Base-by-base conservation (phyloP, 495 filamentous ascomycete genomes). In the Chaetomium cochliodes region DNA sequence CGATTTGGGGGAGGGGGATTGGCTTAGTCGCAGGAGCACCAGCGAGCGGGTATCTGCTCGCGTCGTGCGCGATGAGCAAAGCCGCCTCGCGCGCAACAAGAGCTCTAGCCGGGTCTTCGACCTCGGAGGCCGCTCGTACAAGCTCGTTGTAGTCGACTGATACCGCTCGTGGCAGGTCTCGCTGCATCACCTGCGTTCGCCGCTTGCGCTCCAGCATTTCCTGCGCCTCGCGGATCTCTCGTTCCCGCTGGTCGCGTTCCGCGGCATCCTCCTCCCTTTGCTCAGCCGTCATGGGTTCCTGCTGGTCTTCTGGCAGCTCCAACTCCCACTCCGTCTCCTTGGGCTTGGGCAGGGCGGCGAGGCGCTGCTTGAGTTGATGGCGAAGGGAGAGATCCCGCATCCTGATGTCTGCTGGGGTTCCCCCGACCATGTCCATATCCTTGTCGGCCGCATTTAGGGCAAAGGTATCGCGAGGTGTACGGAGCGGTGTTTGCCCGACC, bases 291-390 rank as follows among this genome's bases (percentile, higher is more conserved):
- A 78, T 76, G 20, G 69, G 58, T 72, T 96, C 92, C 57, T 83
- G 79, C 44, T 88, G 83, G 60, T 97, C 93, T 53, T 94, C 92
- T 0, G 94, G 94, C 39, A 96, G 81, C 75, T 97, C 96, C 33
- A 97, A 81, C 64, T 97, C 92, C 86, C 88, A 96, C 64, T 96
- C 92, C 0, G 86, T 88, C 65, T 94, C 90, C 71, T 93, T 97
- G 0, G 94, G 93, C 72, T 91, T 96, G 15, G 94, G 94, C 26
- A 98, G 83, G 4, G 89, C 82, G n/a, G 92, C 84, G 49, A 98
- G 85, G 68, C 88, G 86, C 52, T 84, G 80, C 65, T 85, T 85
- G 39, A 98, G 84, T 64, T 86, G 85, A 57, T 91, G 84, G 25
- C 86, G 88, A 62, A 87, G 75, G 26, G 88, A 85, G 33, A 87